Evolutionary conservation across 306 rosid genomes (phyloP).

Genomic region (Rosa multiflora): DNA sequence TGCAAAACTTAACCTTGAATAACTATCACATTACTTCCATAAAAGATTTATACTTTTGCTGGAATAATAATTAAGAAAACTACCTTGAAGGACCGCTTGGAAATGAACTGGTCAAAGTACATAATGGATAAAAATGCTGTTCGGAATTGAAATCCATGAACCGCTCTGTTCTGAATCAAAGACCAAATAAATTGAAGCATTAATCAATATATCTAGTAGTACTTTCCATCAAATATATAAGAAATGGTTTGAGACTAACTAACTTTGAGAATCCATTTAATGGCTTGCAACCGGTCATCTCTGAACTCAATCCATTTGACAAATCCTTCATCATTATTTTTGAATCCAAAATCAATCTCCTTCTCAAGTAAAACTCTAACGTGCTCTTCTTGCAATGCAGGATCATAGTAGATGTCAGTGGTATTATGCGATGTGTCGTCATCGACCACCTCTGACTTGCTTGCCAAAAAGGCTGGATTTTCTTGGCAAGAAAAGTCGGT

Average conservation of each 20-base stretch:
- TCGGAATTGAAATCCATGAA: conserved; percentile 63
- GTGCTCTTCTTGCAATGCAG: conserved; percentile 45
- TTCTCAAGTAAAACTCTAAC: conserved; percentile 43
- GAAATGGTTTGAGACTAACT: conserved; percentile 29
- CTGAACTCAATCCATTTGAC: conserved; percentile 30
- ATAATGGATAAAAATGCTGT: conserved; percentile 80
- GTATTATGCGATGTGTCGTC: conserved; percentile 22
- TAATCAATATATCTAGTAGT: background rate
- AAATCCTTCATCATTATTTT: conserved; percentile 32
- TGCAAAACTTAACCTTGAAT: background rate
- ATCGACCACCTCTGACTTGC: conserved; percentile 24
- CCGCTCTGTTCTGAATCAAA: conserved; percentile 53
- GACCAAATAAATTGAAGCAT: background rate
- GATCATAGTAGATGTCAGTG: conserved; percentile 15
- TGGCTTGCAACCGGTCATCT: conserved; percentile 59
- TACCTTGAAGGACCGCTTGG: background rate
- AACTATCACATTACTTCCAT: background rate
- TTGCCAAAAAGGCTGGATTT: conserved; percentile 31
- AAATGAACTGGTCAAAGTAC: conserved; percentile 33
- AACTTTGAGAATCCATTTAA: conserved; percentile 77
- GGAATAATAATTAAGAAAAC: background rate
- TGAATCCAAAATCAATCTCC: conserved; percentile 51
- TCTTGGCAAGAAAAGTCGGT: conserved; percentile 50
- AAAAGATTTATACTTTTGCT: background rate
- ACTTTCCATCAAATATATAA: conserved; percentile 7